Evolutionary conservation across 805 yeast genomes (phyloP), one percentile per base, ranked within the genome.

Genomic region (Priceomyces melissophilus): DNA sequence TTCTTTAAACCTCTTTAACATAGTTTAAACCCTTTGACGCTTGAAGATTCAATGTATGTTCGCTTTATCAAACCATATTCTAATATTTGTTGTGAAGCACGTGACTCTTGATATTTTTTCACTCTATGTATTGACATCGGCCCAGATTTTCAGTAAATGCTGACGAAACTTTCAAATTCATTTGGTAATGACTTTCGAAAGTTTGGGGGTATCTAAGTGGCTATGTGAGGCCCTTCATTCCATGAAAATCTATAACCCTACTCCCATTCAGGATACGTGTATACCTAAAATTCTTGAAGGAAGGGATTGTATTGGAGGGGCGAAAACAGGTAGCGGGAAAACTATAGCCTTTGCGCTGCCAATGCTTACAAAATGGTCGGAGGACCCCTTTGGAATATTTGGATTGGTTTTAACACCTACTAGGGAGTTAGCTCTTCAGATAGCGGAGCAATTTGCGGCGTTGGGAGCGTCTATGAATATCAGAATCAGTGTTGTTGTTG

Each of bases 271-370:
- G 60, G 58, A 69, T 7, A 87, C 88, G 3, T 88, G 96, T 58
- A 91, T 93, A 35, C 98, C 98, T 1, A 78, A 83, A 42, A 86
- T 93, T 42, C 58, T 93, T 30, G 72, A 71, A 32, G 97, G 95
- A 6, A 76, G 82, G 50, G 96, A 90, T 60, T 90, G 96, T 64
- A 91, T 93, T 39, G 99, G 99, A 38, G 99, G 99, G 32, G 99
- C 99, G 26, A 86, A 86, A 61, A 93, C 99, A 0, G 99, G 99
- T 64, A 84, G 95, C 12, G 99, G 99, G 76, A 93, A 93, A 60
- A 93, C 99, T 1, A 81, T 93, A 15, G 96, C 98, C 1, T 93
- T 93, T 73, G 98, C 91, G 1, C 95, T 88, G n/a, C 99, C 99
- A 2, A 91, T 93, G 87, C 69, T 93, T 41, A 80, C 95, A 1